Evolutionary conservation across 768 basidiomycete species (phyloP).

Genomic region (Trametes cingulata): DNA sequence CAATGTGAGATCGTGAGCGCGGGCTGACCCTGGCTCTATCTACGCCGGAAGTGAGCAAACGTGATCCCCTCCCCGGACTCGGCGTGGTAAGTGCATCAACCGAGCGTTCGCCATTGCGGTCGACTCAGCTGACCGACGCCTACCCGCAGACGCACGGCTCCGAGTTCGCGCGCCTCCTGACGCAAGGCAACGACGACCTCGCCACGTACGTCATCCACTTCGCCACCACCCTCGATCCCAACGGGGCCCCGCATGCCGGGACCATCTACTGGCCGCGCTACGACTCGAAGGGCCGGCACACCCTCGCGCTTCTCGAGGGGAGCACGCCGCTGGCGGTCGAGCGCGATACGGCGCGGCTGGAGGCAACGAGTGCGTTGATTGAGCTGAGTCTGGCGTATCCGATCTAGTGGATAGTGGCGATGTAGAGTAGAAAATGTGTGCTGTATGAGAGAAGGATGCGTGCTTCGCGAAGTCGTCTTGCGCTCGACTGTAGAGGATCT

Average conservation of each 20-base stretch:
- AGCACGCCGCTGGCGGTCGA: slow-evolving; percentile 36
- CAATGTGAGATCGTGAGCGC: no score
- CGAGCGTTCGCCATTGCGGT: not conserved
- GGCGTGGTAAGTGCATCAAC: not conserved
- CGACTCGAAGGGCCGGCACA: slow-evolving; percentile 33
- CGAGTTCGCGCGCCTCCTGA: slow-evolving; percentile 22
- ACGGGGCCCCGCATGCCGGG: slow-evolving; percentile 30
- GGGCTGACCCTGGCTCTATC: no score
- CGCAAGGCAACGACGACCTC: slow-evolving; percentile 34
- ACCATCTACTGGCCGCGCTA: slow-evolving; percentile 50
- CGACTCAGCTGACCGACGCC: not conserved
- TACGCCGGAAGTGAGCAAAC: not conserved
- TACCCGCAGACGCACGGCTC: slow-evolving; percentile 18
- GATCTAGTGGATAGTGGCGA: not conserved
- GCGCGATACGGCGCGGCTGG: slow-evolving; percentile 43
- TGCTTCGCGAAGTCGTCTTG: no score
- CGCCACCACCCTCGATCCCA: slow-evolving; percentile 41
- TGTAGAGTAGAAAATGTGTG: no score
- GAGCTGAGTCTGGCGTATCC: not conserved
- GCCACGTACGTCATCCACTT: slow-evolving; percentile 48
- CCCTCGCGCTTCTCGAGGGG: slow-evolving; percentile 44
- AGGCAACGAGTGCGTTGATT: slow-evolving; percentile 31
- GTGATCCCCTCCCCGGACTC: not conserved
- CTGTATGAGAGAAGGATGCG: no score
- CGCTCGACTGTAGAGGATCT: no score